Evolutionary conservation across 2,329 filamentous ascomycete genomes (phyloP).

Genomic region (Aspergillus neoniger): DNA sequence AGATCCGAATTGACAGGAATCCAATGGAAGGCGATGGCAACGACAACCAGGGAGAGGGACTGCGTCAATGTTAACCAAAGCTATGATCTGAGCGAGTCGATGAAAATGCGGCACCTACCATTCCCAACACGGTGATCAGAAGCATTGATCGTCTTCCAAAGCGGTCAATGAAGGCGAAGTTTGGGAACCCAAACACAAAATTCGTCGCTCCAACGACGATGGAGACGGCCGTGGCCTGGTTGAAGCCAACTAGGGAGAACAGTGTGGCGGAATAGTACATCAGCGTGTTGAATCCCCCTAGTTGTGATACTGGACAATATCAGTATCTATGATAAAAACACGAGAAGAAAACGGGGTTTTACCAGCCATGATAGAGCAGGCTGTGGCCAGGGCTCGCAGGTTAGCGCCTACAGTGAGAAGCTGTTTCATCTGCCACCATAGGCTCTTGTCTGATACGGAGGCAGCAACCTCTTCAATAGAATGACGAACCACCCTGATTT

Average conservation of each 20-base stretch:
- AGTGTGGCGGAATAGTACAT: slow-evolving; percentile 50
- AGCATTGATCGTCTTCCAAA: neutral
- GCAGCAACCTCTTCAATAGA: slow-evolving; percentile 39
- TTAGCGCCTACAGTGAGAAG: slow-evolving; percentile 49
- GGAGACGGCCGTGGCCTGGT: slow-evolving; percentile 51
- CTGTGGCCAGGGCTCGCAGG: slow-evolving; percentile 47
- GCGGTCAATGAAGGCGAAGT: slow-evolving; percentile 48
- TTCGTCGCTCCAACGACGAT: slow-evolving; percentile 41
- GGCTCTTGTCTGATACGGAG: slow-evolving; percentile 38
- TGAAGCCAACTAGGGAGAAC: slow-evolving; percentile 53
- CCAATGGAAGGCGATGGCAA: slow-evolving; percentile 51
- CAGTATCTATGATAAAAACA: neutral
- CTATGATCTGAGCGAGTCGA: neutral
- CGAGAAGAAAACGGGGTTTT: neutral
- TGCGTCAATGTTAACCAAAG: neutral
- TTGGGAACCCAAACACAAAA: slow-evolving; percentile 53
- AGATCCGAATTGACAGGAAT: slow-evolving; percentile 49
- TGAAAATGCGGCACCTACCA: neutral
- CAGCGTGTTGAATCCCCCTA: slow-evolving; percentile 48
- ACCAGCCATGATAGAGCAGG: slow-evolving; percentile 50
- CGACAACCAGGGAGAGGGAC: slow-evolving; percentile 36
- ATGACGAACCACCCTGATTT: slow-evolving; percentile 46
- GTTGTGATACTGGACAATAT: slow-evolving; percentile 36
- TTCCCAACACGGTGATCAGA: neutral
- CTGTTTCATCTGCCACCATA: slow-evolving; percentile 49